Evolutionary conservation across 2,329 filamentous ascomycete species (phyloP).

Genomic region (Claviceps arundinis): DNA sequence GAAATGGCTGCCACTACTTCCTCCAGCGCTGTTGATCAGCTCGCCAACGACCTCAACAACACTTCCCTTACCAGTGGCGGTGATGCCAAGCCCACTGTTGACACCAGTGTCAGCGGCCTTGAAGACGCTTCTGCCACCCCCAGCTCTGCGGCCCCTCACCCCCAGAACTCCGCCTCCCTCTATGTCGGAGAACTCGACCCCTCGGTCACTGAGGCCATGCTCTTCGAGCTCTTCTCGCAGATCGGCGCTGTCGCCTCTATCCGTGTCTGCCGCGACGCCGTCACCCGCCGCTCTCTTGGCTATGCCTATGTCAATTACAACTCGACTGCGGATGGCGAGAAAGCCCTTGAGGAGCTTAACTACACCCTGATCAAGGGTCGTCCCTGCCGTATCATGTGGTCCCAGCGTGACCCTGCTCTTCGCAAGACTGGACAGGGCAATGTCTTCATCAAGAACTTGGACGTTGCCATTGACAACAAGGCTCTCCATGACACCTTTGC

Average conservation of each 20-base stretch:
- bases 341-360: constrained; percentile 97
- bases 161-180: constrained; percentile 91
- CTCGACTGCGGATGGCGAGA: constrained; percentile 89
- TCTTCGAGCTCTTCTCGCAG: constrained; percentile 99
- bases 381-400: constrained; percentile 99
- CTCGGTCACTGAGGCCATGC: constrained; percentile 98
- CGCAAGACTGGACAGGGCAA: constrained; percentile 99
- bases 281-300: constrained; percentile 94
- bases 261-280: constrained; percentile 97
- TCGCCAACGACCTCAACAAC: constrained; percentile 64
- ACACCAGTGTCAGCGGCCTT: constrained; percentile 52
- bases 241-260: constrained; percentile 98
- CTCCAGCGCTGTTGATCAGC: constrained; percentile 60
- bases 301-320: constrained; percentile 99
- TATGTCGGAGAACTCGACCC: constrained; percentile 98
- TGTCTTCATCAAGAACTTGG: constrained; percentile 99
- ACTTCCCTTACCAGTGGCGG: constrained; percentile 55
- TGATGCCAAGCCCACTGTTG: constrained; percentile 54
- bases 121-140: constrained; percentile 56
- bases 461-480: constrained; percentile 99
- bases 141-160: constrained; percentile 60
- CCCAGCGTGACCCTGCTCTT: constrained; percentile 94
- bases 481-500: constrained; percentile 98
- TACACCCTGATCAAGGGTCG: constrained; percentile 98
- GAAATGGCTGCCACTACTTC: constrained; percentile 50